Evolutionary conservation across 352 stramenopile genomes (phyloP), one percentile per base, ranked within the genome.

Genomic region (Phytophthora boehmeriae): DNA sequence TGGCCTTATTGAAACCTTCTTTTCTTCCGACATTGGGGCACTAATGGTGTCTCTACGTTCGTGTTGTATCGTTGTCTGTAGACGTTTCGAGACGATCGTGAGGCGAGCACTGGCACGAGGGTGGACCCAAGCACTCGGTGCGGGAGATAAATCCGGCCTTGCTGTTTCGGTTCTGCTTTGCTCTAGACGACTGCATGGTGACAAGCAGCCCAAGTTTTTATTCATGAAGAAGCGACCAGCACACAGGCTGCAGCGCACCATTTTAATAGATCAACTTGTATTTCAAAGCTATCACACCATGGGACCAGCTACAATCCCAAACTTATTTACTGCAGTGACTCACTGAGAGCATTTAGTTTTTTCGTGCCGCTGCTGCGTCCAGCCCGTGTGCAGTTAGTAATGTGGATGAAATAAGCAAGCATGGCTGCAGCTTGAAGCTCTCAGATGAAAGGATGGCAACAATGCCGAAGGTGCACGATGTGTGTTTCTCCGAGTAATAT

Each of bases 71-170:
- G 30, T 56, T 60, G 48, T 30, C 48, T 66, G n/a, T 42, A 78
- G 71, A 76, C 52, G 68, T 76, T 39, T 56, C 54, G 57, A 64
- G 49, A 75, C 62, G 67, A 57, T 39, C 57, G 53, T 75, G 43
- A 72, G 65, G 32, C 36, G 19, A 59, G 42, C 25, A 22, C 19
- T 54, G 39, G 27, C 25, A 51, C 69, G 25, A 70, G 17, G 34
- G 44, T 52, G 45, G 35, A 54, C 39, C 20, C 44, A 48, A 59
- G 25, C 47, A 23, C n/a, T 22, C 17, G 54, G 52, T 23, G 34
- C 39, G 36, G 48, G 22, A 44, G 38, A 44, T 44, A 44, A 44
- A 17, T 30, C 42, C 35, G 23, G 27, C 34, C 5, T 14, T 17
- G 39, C n/a, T 14, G 42, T 22, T 13, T 52, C 23, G 47, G 35